These are phyloP conservation scores for Ambrosia hybrid DNA, from an alignment of 140 eudicot species.

Conservation along the genomic window DNA sequence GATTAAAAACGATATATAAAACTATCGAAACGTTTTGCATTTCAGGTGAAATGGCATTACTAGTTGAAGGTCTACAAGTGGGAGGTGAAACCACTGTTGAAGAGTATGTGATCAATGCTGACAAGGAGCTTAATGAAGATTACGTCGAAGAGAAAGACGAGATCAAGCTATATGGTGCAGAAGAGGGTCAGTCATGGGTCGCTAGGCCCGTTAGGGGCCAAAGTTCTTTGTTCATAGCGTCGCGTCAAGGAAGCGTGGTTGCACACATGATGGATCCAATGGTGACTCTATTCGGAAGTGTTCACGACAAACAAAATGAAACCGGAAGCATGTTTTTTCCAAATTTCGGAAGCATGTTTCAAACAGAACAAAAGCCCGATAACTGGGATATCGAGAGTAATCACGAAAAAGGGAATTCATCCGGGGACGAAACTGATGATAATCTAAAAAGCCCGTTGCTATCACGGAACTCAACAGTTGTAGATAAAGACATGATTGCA, in stretches of 20 bases:
- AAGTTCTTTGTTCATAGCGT: slow-evolving; percentile 62
- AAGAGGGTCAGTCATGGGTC: slow-evolving; percentile 88
- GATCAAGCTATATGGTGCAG: slow-evolving; percentile 87
- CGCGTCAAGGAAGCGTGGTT: slow-evolving; percentile 71
- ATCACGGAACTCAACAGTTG: slow-evolving; percentile 61
- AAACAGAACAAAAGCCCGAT: slow-evolving; percentile 50
- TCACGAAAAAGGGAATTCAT: slow-evolving; percentile 47
- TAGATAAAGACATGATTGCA: slow-evolving; percentile 48
- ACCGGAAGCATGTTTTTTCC: slow-evolving; percentile 73
- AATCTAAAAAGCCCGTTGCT: slow-evolving; percentile 76
- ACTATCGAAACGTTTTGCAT: slow-evolving; percentile 37
- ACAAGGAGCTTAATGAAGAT: slow-evolving; percentile 53
- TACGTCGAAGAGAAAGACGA: slow-evolving; percentile 62
- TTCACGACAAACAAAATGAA: slow-evolving; percentile 72
- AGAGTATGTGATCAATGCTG: slow-evolving; percentile 83
- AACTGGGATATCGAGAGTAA: slow-evolving; percentile 78
- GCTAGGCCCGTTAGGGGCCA: slow-evolving; percentile 93
- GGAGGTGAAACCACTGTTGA: slow-evolving; percentile 86
- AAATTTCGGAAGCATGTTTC: slow-evolving; percentile 82
- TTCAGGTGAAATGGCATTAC: slow-evolving; percentile 92
- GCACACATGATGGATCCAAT: slow-evolving; percentile 60
- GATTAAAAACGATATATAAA: not conserved
- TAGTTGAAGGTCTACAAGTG: slow-evolving; percentile 78
- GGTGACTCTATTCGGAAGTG: slow-evolving; percentile 85
- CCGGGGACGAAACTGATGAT: slow-evolving; percentile 73